Base-by-base conservation (phyloP, 2,329 filamentous ascomycete genomes). In the Paraphoma sp. region DNA sequence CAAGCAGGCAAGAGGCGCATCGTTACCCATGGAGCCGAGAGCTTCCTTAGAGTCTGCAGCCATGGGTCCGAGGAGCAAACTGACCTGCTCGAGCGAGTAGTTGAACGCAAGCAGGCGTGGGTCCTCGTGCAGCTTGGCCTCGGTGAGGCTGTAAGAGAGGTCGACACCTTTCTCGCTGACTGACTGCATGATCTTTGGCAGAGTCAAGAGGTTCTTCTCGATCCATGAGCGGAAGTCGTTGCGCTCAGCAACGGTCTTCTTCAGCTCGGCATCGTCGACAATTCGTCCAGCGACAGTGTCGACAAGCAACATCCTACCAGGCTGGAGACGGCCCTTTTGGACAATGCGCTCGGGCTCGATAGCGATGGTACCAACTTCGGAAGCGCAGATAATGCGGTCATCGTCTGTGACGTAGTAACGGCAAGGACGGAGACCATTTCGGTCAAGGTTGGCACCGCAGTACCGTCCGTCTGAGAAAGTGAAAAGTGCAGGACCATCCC, bases 371-470 rank as follows among this genome's bases (percentile, higher is more conserved):
- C 94, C 94, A 60, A 98, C 94, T 79, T 98, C 94, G 11, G 94
- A 98, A 40, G 93, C 94, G 78, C 94, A 98, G 69, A 98, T 93
- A 73, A 98, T 97, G 70, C 94, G 90, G 77, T 98, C 94, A 75
- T 98, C 94, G 65, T 97, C 92, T 78, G 95, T 93, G 47, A 98
- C 89, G 76, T 98, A 98, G 86, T 94, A 98, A 80, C 94, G 89
- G 84, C 94, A 98, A 71, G 94, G 94, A 68, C 94, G 88, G 51
- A 98, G 86, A 80, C 94, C 94, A 74, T 98, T 98, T 79, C 94
- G 89, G 81, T 98, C 94, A 23, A 98, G 85, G 77, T 97, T 98
- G 65, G 94, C 94, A 85, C 94, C 94, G 72, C 94, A 98, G 84
- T 95, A 98, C 61, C 94, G 89, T 59, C 94, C 94, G 76, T 98